A percentile compares a stretch with the other conserved stretches of the same genome.
phyloP scores from a whole-genome alignment of 2,329 filamentous ascomycete species.

The Pyricularia sp. region DNA sequence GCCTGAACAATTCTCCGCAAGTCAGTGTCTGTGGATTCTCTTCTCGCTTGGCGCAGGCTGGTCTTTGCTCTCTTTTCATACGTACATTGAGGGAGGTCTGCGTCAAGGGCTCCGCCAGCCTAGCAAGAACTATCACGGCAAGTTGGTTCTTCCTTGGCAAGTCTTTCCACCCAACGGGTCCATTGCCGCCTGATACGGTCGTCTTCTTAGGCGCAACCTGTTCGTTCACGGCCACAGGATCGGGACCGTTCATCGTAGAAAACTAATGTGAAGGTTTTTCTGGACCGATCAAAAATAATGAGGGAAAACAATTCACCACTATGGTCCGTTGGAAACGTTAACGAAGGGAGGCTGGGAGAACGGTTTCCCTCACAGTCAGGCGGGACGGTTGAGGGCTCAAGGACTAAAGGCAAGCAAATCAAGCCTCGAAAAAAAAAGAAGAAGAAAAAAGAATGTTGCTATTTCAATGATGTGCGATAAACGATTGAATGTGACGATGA shows the following conservation, averaged over 20 bases:
- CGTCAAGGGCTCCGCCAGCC: constrained; percentile 69
- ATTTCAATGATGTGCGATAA: neutral
- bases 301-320: neutral
- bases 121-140: constrained; percentile 61
- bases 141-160: constrained; percentile 69
- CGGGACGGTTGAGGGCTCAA: neutral
- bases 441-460: neutral
- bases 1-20: constrained; percentile 27
- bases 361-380: neutral
- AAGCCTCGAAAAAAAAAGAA: neutral
- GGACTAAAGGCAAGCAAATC: neutral
- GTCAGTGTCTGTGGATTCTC: neutral
- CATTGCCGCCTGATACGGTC: neutral
- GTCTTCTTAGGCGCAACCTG: neutral
- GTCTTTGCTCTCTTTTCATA: constrained; percentile 9
- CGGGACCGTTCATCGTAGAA: neutral
- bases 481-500: neutral
- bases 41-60: neutral
- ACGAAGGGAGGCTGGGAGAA: neutral
- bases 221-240: neutral
- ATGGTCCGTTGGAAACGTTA: neutral
- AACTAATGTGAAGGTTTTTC: neutral
- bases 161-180: constrained; percentile 50
- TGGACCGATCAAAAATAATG: neutral
- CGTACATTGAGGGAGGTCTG: constrained; percentile 54